phyloP scores from a whole-genome alignment of 2,329 filamentous ascomycete genomes.

The Sporothrix protearum region DNA sequence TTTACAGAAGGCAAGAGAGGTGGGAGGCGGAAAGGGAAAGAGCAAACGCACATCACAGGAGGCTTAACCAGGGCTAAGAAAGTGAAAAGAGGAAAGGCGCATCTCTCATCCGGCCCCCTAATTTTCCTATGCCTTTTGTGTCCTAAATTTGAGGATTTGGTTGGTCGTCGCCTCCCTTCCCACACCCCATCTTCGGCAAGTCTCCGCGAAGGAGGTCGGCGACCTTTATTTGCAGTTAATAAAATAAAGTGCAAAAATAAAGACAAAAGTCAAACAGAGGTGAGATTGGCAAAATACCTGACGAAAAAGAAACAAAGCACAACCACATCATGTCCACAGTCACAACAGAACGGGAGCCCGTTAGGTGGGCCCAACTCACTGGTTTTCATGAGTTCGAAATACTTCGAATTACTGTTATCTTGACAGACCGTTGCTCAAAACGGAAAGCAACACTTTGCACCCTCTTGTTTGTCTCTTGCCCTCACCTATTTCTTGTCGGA shows the following conservation, averaged over 20 bases:
- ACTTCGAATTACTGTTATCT: not conserved
- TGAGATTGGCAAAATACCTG: not conserved
- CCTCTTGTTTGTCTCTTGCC: not conserved
- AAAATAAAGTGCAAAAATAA: not conserved
- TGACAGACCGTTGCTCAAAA: not conserved
- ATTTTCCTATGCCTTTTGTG: not conserved
- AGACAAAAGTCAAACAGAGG: not conserved
- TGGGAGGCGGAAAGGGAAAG: not conserved
- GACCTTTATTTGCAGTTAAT: slow-evolving; percentile 20
- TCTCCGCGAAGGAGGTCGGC: slow-evolving; percentile 24
- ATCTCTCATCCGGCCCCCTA: not conserved
- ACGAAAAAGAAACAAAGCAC: not conserved
- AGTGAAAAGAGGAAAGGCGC: not conserved
- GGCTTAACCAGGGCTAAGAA: not conserved
- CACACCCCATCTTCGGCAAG: not conserved
- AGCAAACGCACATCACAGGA: not conserved
- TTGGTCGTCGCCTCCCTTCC: not conserved
- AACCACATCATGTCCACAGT: not conserved
- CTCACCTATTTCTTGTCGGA: not conserved
- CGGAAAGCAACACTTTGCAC: not conserved
- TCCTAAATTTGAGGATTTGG: not conserved
- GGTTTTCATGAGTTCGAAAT: not conserved
- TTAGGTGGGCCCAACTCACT: not conserved
- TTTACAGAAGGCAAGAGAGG: slow-evolving; percentile 2
- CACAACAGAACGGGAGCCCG: not conserved